phyloP scores from a whole-genome alignment of 1,139 yeast genomes.

The Meyerozyma carpophila region DNA sequence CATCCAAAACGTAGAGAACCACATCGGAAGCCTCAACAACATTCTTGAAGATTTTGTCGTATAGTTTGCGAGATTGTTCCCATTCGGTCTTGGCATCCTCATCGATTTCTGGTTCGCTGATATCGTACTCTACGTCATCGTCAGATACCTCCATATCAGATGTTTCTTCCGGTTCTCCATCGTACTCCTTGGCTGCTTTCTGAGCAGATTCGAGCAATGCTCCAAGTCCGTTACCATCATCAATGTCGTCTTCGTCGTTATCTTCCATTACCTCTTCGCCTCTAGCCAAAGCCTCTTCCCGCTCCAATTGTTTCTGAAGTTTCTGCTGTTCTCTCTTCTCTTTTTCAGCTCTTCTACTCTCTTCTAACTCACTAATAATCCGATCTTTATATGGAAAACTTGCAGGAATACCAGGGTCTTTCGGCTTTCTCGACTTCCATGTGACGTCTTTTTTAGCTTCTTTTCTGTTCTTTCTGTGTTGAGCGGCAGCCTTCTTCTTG shows the following conservation, averaged over 20 bases:
- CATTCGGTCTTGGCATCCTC: conserved; percentile 32
- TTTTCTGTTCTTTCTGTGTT: conserved; percentile 79
- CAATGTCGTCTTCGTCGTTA: conserved; percentile 38
- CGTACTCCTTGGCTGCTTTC: conserved; percentile 69
- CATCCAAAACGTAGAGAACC: conserved; percentile 85
- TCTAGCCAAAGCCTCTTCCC: conserved; percentile 40
- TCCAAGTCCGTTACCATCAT: conserved; percentile 52
- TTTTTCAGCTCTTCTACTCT: conserved; percentile 52
- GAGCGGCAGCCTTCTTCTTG: conserved; percentile 92
- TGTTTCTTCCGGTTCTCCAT: conserved; percentile 45
- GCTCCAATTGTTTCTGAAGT: conserved; percentile 41
- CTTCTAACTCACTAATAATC: conserved; percentile 77
- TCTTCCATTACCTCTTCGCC: conserved; percentile 37
- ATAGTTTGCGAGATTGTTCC: conserved; percentile 88
- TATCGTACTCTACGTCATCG: conserved; percentile 38
- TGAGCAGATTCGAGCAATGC: conserved; percentile 90
- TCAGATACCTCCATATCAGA: conserved; percentile 40
- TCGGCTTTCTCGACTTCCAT: conserved; percentile 80
- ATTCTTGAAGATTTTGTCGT: conserved; percentile 78
- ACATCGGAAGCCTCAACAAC: conserved; percentile 90
- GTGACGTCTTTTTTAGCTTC: conserved; percentile 81
- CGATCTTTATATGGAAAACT: conserved; percentile 90
- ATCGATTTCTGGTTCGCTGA: conserved; percentile 36
- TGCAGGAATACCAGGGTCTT: conserved; percentile 93
- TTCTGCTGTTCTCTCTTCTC: conserved; percentile 55